These are phyloP conservation scores for Parafenestella ontariensis DNA, from an alignment of 2,329 filamentous ascomycete genomes.

Conservation along the genomic window DNA sequence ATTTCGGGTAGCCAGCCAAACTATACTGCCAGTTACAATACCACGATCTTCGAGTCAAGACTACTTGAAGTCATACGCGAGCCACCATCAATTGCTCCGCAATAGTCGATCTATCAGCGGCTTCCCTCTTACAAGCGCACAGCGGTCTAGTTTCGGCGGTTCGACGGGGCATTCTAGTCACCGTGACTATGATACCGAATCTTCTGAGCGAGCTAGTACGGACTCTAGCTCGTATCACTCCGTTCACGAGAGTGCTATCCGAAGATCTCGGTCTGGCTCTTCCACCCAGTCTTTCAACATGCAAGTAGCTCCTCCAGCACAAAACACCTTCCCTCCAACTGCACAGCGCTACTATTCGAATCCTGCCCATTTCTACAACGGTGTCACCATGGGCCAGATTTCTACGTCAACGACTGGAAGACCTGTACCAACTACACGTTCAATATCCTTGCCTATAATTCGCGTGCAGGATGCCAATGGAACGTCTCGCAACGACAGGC, in stretches of 20 bases:
- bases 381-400: constrained; percentile 5
- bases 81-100: constrained; percentile 24
- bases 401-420: constrained; percentile 1
- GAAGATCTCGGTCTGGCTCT: constrained; percentile 18
- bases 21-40: constrained; percentile 12
- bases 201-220: constrained; percentile 16
- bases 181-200: constrained; percentile 1
- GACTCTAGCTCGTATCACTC: constrained; percentile 19
- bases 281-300: constrained; percentile 16
- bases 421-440: not conserved
- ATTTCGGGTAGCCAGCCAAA: constrained; percentile 12
- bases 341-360: constrained; percentile 2
- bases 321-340: not conserved
- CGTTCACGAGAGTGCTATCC: constrained; percentile 10
- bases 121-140: constrained; percentile 5
- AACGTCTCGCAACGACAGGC: not conserved
- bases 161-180: constrained; percentile 1
- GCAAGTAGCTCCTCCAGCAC: constrained; percentile 11
- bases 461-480: not conserved
- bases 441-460: not conserved
- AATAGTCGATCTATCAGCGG: constrained; percentile 18
- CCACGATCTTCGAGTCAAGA: constrained; percentile 7
- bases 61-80: constrained; percentile 11
- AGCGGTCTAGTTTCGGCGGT: constrained; percentile 9
- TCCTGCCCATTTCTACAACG: constrained; percentile 5